Evolutionary conservation across 495 filamentous ascomycete species (phyloP).

Genomic region (Hyaloscypha variabilis): DNA sequence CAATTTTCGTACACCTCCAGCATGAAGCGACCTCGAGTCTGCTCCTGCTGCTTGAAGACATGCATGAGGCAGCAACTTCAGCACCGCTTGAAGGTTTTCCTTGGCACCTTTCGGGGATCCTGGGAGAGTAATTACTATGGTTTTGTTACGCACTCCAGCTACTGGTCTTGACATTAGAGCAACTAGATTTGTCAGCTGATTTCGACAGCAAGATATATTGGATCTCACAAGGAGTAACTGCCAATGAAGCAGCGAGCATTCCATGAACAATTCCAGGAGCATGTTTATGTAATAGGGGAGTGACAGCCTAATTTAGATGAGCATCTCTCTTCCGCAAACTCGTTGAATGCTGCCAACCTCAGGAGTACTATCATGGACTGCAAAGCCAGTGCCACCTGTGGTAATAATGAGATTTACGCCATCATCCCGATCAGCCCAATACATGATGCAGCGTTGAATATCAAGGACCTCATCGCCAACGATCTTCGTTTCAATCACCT

Average conservation of each 20-base stretch:
- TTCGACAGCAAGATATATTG: slow-evolving; percentile 1
- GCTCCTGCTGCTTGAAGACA: slow-evolving; percentile 85
- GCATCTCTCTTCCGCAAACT: neutral
- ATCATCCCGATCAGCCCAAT: slow-evolving; percentile 67
- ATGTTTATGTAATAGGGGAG: slow-evolving; percentile 79
- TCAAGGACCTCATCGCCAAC: slow-evolving; percentile 76
- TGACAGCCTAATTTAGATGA: slow-evolving; percentile 58
- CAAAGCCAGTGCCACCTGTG: slow-evolving; percentile 94
- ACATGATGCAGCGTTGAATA: slow-evolving; percentile 71
- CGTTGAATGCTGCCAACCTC: slow-evolving; percentile 59
- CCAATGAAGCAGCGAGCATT: slow-evolving; percentile 86
- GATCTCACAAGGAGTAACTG: slow-evolving; percentile 84
- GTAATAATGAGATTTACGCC: slow-evolving; percentile 77
- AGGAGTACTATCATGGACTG: slow-evolving; percentile 83
- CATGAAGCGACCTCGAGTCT: slow-evolving; percentile 79
- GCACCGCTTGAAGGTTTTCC: slow-evolving; percentile 90
- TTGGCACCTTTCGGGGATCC: slow-evolving; percentile 96
- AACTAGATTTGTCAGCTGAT: slow-evolving; percentile 52
- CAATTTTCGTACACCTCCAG: slow-evolving; percentile 78
- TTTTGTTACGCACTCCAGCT: slow-evolving; percentile 82
- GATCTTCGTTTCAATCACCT: slow-evolving; percentile 66
- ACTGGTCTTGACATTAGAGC: slow-evolving; percentile 97
- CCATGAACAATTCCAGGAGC: slow-evolving; percentile 90
- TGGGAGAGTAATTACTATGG: slow-evolving; percentile 87
- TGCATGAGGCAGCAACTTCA: slow-evolving; percentile 90